Base-by-base conservation (phyloP, 2,329 filamentous ascomycete species). In the Fusarium sp. region DNA sequence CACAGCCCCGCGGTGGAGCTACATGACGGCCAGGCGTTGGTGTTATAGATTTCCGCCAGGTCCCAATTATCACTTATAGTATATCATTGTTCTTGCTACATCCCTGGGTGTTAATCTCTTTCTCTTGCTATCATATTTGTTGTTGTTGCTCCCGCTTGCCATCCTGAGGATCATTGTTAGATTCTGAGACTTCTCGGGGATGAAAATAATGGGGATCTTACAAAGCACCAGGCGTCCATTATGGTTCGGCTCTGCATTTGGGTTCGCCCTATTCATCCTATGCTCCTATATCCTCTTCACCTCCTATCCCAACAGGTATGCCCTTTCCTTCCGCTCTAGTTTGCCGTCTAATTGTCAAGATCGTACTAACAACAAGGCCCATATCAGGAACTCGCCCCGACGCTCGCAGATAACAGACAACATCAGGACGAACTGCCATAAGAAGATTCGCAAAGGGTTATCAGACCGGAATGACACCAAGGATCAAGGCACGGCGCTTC, bases 321-420 rank as follows among this genome's bases (percentile, higher is more conserved):
- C 2, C 2, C 23, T 23, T 23, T 6, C 2, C 18, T 2, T 10
- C 6, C 10, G 9, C 16, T 4, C 6, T 8, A 5, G 4, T 3
- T n/a, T 6, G 6, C 15, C 30, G 2, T 12, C 36, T 38, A 8
- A 41, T 20, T 9, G 9, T 9, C 3, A 3, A 8, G 18, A 11
- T 5, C 4, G 12, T 7, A 18, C 6, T 11, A 23, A 28, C 2
- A 15, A 10, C 3, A 13, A 0, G 11, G 13, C 12, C 1, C 15
- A 3, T 6, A 18, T 6, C 3, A 44, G 41, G 41, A 30, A 12
- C n/a, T 6, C 11, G 6, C 41, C 23, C 15, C 16, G 5, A 8
- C 41, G 10, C 8, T 16, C 47, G 3, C 37, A 57, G 3, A n/a
- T 12, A 3, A 31, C 44, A 1, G 26, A 64, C 26, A 26, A 34